Conservation (phyloP, 768 basidiomycete species). For the Agaricus blazei region DNA sequence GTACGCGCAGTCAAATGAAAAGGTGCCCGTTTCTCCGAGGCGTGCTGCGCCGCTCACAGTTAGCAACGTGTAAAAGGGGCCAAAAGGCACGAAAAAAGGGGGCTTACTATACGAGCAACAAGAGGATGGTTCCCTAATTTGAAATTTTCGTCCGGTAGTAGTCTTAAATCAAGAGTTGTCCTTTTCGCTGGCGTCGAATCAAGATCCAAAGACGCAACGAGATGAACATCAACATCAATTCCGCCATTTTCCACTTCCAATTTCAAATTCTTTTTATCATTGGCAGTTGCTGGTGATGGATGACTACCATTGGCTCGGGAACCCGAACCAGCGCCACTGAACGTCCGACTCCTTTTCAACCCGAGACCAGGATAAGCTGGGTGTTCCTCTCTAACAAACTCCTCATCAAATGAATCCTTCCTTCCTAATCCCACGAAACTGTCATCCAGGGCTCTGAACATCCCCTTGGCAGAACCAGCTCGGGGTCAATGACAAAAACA, state of each 20-base stretch:
- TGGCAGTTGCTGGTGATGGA: background rate
- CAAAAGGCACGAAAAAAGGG: background rate
- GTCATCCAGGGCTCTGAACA: conserved; percentile 4
- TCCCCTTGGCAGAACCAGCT: conserved; percentile 1
- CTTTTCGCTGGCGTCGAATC: background rate
- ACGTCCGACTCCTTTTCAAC: background rate
- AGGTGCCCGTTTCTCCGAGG: conserved; percentile 29
- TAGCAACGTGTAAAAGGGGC: background rate
- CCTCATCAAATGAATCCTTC: background rate
- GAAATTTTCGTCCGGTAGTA: background rate
- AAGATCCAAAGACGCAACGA: conserved; percentile 22
- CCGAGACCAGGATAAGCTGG: too few species aligned
- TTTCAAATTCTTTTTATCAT: conserved; percentile 28
- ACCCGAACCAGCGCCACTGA: background rate
- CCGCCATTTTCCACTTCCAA: conserved; percentile 34
- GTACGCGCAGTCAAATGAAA: conserved; percentile 28
- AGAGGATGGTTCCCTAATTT: conserved; percentile 22
- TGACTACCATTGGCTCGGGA: background rate
- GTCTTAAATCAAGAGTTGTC: conserved; percentile 4
- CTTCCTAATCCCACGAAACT: background rate
- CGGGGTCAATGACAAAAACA: conserved; percentile 10
- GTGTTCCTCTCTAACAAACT: background rate
- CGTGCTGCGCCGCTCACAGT: conserved; percentile 21
- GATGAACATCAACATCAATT: conserved; percentile 36
- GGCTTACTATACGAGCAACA: conserved; percentile 34